These are phyloP conservation scores for Ulmus americana DNA, from an alignment of 331 rosid genomes.

Conservation along the genomic window DNA sequence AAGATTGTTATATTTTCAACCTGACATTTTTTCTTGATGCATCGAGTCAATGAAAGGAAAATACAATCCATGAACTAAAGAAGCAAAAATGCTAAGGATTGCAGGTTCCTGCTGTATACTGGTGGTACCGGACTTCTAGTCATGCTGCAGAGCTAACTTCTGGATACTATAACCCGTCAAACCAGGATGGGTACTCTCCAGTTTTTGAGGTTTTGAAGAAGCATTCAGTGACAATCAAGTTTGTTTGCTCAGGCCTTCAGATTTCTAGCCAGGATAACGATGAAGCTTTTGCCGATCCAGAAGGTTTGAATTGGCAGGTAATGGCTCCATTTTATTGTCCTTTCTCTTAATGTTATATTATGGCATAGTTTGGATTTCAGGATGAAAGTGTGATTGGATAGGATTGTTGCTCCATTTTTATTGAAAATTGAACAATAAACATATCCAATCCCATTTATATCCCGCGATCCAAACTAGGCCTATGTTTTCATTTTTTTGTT, in stretches of 20 bases:
- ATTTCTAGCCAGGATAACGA: slow-evolving; percentile 59
- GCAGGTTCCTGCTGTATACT: slow-evolving; percentile 87
- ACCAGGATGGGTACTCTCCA: slow-evolving; percentile 90
- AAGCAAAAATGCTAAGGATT: slow-evolving; percentile 15
- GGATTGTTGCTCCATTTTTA: no score
- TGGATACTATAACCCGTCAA: slow-evolving; percentile 85
- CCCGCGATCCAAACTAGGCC: no score
- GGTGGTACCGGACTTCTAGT: slow-evolving; percentile 93
- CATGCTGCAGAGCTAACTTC: slow-evolving; percentile 96
- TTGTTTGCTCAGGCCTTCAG: slow-evolving; percentile 67
- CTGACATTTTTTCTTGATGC: background rate
- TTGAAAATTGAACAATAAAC: no score
- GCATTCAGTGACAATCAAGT: slow-evolving; percentile 62
- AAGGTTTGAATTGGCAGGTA: slow-evolving; percentile 95
- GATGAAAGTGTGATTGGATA: no score
- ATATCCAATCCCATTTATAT: no score
- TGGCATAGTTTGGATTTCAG: background rate
- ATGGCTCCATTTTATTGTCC: slow-evolving; percentile 16
- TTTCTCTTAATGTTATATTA: background rate
- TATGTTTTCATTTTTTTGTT: slow-evolving; percentile 1
- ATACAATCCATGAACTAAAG: background rate
- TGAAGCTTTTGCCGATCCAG: slow-evolving; percentile 78
- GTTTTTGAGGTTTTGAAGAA: slow-evolving; percentile 78
- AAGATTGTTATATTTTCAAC: no score
- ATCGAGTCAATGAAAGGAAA: background rate